Evolutionary conservation across 768 basidiomycete species (phyloP).

Genomic region (Lentinula edodes): DNA sequence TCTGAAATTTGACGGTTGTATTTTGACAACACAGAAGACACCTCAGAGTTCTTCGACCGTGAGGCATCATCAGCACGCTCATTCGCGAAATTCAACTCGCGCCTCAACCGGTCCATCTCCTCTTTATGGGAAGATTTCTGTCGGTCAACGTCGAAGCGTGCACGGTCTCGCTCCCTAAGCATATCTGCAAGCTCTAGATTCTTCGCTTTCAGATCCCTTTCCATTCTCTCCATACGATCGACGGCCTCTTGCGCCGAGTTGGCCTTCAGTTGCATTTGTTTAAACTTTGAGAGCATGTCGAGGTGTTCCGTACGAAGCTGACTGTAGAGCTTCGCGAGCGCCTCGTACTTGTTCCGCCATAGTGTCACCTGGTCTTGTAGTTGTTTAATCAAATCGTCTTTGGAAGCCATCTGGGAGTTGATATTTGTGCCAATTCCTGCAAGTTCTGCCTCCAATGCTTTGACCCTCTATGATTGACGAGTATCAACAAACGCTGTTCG

Average conservation of each 20-base stretch:
- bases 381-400: constrained; percentile 93
- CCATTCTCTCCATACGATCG: constrained; percentile 98
- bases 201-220: constrained; percentile 96
- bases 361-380: constrained; percentile 94
- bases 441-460: constrained; percentile 90
- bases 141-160: constrained; percentile 91
- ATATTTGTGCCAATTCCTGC: constrained; percentile 69
- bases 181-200: constrained; percentile 98
- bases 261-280: constrained; percentile 95
- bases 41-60: constrained; percentile 89
- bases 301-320: constrained; percentile 96
- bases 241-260: constrained; percentile 98
- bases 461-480: constrained; percentile 65
- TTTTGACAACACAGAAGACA: constrained; percentile 80
- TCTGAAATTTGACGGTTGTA: constrained; percentile 96
- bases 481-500: not conserved
- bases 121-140: constrained; percentile 94
- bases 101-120: constrained; percentile 85
- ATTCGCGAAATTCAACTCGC: constrained; percentile 91
- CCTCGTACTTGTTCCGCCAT: constrained; percentile 99
- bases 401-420: constrained; percentile 79
- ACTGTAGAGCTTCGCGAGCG: constrained; percentile 96
- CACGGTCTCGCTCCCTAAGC: constrained; percentile 95
- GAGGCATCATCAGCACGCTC: constrained; percentile 96
- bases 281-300: constrained; percentile 95